A percentile compares a stretch with the other conserved stretches of the same genome.
Evolutionary conservation across 75 land plant species (phyloP).

Genomic region (Selaginella tamariscina): DNA sequence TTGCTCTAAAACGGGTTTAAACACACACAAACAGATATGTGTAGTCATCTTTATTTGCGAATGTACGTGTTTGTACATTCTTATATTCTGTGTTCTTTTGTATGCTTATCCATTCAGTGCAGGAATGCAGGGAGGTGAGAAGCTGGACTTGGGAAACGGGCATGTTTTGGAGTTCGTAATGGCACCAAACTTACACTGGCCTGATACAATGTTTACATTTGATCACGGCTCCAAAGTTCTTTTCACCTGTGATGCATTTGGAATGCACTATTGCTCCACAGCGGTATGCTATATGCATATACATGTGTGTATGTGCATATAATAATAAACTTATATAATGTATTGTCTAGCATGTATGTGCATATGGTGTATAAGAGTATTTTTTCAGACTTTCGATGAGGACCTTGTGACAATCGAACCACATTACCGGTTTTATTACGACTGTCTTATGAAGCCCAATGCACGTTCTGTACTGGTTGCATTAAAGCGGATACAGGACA

Average conservation of each 20-base stretch:
- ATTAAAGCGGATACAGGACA: constrained; percentile 27
- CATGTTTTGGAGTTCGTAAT: constrained; percentile 46
- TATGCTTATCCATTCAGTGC: not conserved
- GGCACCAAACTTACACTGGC: constrained; percentile 51
- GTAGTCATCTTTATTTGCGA: not conserved
- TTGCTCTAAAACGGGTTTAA: not conserved
- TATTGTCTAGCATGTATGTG: too few species aligned
- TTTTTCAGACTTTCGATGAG: constrained; percentile 36
- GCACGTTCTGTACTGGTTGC: constrained; percentile 35
- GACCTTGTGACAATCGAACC: constrained; percentile 36
- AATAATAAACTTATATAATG: too few species aligned
- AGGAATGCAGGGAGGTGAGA: constrained; percentile 36
- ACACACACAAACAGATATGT: not conserved
- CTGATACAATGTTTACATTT: constrained; percentile 42
- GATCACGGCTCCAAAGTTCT: constrained; percentile 37
- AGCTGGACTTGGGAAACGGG: constrained; percentile 35
- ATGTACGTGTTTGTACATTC: not conserved
- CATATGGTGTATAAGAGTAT: too few species aligned
- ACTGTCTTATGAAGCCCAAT: constrained; percentile 43
- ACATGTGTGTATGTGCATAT: too few species aligned
- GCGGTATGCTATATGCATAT: constrained; percentile 24
- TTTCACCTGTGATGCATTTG: constrained; percentile 47
- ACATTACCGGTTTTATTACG: constrained; percentile 46
- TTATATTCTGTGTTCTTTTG: not conserved
- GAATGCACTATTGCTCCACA: constrained; percentile 45